These are phyloP conservation scores for Cucurbitaria berberidis DNA, from an alignment of 2,329 filamentous ascomycete species.

Conservation along the genomic window DNA sequence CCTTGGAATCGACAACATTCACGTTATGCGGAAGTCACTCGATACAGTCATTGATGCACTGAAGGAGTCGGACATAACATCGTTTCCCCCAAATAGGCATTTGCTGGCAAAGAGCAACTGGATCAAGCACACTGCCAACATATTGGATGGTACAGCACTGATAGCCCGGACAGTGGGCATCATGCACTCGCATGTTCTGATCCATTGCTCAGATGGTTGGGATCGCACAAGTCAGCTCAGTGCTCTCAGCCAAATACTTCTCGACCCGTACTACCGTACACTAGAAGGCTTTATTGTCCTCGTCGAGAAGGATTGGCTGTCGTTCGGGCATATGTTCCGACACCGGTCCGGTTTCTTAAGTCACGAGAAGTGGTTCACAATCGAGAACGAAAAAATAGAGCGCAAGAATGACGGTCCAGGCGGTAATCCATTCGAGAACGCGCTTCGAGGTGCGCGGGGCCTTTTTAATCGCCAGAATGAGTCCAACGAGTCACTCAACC, in stretches of 20 bases:
- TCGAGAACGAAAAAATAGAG: constrained; percentile 80
- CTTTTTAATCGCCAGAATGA: constrained; percentile 84
- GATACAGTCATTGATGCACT: constrained; percentile 86
- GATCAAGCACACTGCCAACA: constrained; percentile 84
- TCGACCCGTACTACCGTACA: constrained; percentile 95
- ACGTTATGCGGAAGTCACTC: constrained; percentile 93
- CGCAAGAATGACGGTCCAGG: constrained; percentile 37
- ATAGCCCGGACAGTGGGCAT: constrained; percentile 89
- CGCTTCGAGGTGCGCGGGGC: constrained; percentile 80
- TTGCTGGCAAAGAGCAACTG: constrained; percentile 83
- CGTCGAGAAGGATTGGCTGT: constrained; percentile 96
- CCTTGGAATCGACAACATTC: constrained; percentile 96
- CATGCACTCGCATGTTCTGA: constrained; percentile 91
- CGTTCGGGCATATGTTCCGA: constrained; percentile 97
- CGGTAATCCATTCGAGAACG: constrained; percentile 82
- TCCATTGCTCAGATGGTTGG: constrained; percentile 99
- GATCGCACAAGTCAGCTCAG: constrained; percentile 95
- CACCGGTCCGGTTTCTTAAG: constrained; percentile 87
- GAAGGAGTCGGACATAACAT: constrained; percentile 89
- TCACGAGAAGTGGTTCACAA: constrained; percentile 91
- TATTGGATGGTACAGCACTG: constrained; percentile 82
- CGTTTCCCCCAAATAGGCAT: constrained; percentile 81
- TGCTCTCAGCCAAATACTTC: constrained; percentile 86
- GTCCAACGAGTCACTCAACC: constrained; percentile 67
- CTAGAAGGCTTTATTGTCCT: constrained; percentile 93